Conservation (phyloP, 2,329 filamentous ascomycete species). For the Dothistroma pini region DNA sequence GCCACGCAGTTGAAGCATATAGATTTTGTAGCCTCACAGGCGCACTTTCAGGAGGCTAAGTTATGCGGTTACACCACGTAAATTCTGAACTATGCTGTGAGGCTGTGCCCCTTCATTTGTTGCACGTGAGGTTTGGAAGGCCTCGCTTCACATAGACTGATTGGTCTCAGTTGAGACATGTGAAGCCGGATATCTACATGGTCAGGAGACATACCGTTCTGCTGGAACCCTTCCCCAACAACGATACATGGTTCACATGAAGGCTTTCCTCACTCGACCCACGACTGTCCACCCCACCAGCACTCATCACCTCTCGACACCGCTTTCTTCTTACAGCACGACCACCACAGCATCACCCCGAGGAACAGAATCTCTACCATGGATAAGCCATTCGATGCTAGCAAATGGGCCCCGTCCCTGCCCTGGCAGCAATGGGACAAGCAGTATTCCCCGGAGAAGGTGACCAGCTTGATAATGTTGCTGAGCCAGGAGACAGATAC, state of each 20-base stretch:
- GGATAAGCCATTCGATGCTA: slow-evolving; percentile 20
- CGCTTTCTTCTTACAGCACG: neutral
- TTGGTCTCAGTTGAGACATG: neutral
- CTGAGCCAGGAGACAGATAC: slow-evolving; percentile 17
- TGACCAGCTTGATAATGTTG: slow-evolving; percentile 2
- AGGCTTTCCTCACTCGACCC: neutral
- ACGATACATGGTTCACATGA: neutral
- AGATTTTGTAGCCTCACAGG: neutral
- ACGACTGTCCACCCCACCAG: neutral
- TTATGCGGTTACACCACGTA: neutral
- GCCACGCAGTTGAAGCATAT: neutral
- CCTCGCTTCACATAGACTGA: neutral
- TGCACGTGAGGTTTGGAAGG: neutral
- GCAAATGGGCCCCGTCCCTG: slow-evolving; percentile 20
- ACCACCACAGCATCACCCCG: neutral
- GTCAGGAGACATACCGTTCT: neutral
- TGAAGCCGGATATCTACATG: neutral
- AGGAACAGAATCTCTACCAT: slow-evolving; percentile 9
- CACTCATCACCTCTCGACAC: neutral
- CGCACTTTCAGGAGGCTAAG: neutral
- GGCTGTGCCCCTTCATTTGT: neutral
- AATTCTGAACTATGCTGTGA: neutral
- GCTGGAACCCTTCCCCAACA: neutral
- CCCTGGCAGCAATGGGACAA: slow-evolving; percentile 12
- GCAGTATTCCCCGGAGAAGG: slow-evolving; percentile 1